A percentile compares a stretch with the other conserved stretches of the same genome.
phyloP scores from a whole-genome alignment of 2,329 filamentous ascomycete genomes.

The Trichoderma sp. region DNA sequence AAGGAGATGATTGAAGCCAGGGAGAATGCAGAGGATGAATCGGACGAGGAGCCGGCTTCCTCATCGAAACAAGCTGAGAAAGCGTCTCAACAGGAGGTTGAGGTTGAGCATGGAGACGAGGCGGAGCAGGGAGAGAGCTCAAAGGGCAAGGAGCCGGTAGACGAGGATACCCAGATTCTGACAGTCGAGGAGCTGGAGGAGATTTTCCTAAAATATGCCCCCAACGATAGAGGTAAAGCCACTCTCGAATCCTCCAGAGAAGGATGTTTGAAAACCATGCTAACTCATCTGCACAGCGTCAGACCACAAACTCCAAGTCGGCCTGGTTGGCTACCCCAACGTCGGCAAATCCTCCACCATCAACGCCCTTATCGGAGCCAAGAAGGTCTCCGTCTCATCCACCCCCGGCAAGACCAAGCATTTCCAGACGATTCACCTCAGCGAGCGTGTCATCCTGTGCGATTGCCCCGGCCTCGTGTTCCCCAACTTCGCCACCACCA shows the following conservation, averaged over 20 bases:
- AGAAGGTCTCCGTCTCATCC: constrained; percentile 97
- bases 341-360: constrained; percentile 99
- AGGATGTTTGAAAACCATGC: neutral
- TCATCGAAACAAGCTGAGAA: constrained; percentile 16
- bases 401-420: constrained; percentile 99
- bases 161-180: constrained; percentile 74
- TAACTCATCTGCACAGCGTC: constrained; percentile 42
- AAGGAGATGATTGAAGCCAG: constrained; percentile 84
- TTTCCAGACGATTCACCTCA: constrained; percentile 96
- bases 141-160: constrained; percentile 32
- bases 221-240: constrained; percentile 53
- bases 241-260: too few species aligned
- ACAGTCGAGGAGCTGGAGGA: constrained; percentile 91
- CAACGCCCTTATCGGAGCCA: constrained; percentile 96
- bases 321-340: constrained; percentile 96
- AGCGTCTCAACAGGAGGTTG: constrained; percentile 31
- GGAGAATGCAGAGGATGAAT: constrained; percentile 53
- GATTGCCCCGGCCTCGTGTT: constrained; percentile 99
- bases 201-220: constrained; percentile 76
- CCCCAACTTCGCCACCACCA: constrained; percentile 95
- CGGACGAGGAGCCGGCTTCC: constrained; percentile 39
- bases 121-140: constrained; percentile 31
- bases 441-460: constrained; percentile 84
- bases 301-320: constrained; percentile 77
- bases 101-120: constrained; percentile 34